Percentiles rank a stretch among this genome's conserved stretches.
phyloP scores from a whole-genome alignment of 257 asterid genomes.

The Salvia splendens region DNA sequence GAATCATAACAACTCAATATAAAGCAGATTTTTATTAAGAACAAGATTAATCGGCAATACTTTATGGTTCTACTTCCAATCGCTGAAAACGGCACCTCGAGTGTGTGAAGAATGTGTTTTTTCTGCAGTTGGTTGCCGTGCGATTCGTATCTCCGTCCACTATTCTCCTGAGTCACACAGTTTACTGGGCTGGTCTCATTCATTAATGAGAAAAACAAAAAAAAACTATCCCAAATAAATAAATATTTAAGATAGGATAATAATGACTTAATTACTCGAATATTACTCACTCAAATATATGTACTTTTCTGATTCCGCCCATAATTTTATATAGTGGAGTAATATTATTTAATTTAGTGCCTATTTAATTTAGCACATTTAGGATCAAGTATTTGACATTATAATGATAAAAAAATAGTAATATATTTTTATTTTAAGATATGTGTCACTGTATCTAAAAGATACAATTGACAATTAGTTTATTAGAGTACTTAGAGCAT shows the following conservation, averaged over 20 bases:
- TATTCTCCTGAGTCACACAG: constrained; percentile 34
- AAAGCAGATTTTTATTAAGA: no score
- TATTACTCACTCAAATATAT: no score
- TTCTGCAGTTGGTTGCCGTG: background rate
- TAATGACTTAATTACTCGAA: background rate
- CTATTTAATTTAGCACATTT: no score
- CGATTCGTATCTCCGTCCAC: constrained; percentile 9
- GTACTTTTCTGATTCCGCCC: no score
- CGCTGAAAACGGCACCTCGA: background rate
- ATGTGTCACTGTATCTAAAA: no score
- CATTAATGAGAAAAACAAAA: constrained; percentile 9
- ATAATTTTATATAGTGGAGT: no score
- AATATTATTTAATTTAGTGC: no score
- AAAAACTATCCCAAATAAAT: background rate
- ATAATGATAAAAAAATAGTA: no score
- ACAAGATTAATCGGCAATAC: background rate
- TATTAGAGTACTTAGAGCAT: no score
- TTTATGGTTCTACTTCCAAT: background rate
- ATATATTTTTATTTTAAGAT: no score
- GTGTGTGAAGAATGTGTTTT: constrained; percentile 18
- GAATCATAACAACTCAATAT: constrained; percentile 17
- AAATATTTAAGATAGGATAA: background rate
- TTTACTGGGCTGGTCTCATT: background rate
- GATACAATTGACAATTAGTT: no score
- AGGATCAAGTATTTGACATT: no score